Conservation (phyloP, 257 asterid genomes). For the Anisodus acutangulus region DNA sequence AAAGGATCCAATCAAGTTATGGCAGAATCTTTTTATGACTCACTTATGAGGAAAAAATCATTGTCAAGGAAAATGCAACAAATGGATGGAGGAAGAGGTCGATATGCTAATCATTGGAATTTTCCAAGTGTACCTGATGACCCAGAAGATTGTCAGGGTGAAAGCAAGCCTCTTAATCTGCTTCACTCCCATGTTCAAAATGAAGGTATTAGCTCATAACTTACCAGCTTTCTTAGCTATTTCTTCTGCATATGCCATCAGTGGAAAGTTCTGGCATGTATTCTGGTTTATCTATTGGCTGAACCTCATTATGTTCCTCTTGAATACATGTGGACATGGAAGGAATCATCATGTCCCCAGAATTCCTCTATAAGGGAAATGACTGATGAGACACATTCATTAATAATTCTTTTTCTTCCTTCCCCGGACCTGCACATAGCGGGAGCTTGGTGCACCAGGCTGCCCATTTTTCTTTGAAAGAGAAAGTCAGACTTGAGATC, state of each 20-base stretch:
- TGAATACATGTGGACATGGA: neutral
- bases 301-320: neutral
- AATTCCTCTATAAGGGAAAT: neutral
- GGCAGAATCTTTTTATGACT: constrained; percentile 42
- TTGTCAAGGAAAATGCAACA: constrained; percentile 41
- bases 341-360: neutral
- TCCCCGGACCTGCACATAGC: too few species aligned
- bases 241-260: constrained; percentile 6
- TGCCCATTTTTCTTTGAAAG: neutral
- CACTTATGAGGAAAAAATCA: constrained; percentile 38
- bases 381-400: neutral
- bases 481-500: neutral
- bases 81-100: constrained; percentile 38
- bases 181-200: constrained; percentile 49
- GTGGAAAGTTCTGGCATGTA: constrained; percentile 2
- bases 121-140: constrained; percentile 42
- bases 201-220: constrained; percentile 57
- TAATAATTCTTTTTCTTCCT: neutral
- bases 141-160: constrained; percentile 65
- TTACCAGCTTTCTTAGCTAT: constrained; percentile 26
- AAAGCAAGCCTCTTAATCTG: constrained; percentile 43
- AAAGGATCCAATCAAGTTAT: constrained; percentile 71
- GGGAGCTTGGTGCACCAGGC: too few species aligned
- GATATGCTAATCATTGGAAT: constrained; percentile 37
- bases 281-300: neutral